Base-by-base conservation (phyloP, 192 early-diverging fungal genomes). In the Backusella mclennaniae region DNA sequence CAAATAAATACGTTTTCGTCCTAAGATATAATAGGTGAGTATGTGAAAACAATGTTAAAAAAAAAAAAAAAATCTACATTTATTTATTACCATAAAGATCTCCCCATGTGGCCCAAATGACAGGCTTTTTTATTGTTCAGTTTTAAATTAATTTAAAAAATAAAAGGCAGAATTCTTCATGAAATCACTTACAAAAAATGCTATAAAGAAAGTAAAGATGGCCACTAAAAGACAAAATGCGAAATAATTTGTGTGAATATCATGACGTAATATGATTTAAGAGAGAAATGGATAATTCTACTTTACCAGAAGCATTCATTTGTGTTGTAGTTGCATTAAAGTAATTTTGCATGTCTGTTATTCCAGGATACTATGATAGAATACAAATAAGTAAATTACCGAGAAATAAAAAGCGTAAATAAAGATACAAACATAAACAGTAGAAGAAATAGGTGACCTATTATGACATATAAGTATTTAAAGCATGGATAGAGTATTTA, bases 221-320 rank as follows among this genome's bases (percentile, higher is more conserved):
- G 77, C 73, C 19, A 78, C 77, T 78, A 46, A 3, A 70, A 52
- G 49, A 39, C 12, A 73, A 71, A 63, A 63, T 8, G 38, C 21
- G 23, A 35, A 31, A 35, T 49, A 19, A 6, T 7, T 4, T 59
- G 53, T 59, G 53, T 59, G 53, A 59, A 59, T 59, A 59, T 11
- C n/a, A 26, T 59, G 53, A 59, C 53, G 3, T 59, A 59, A 59
- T 59, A 11, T 49, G 6, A 49, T 59, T 59, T 59, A 59, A 59
- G 17, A 8, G 19, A n/a, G 52, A 39, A 0, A 39, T 11, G 11
- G 9, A 39, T 3, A 38, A 56, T 38, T 36, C 11, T 35, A 17
- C 56, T 52, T 77, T 81, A 81, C 80, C 33, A 42, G 76, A 77
- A 38, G 76, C 76, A 70, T 81, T 81, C 7, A 81, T 56, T 8